Conservation (phyloP, 176 grass and related monocot species). For the Bromus sterilis region DNA sequence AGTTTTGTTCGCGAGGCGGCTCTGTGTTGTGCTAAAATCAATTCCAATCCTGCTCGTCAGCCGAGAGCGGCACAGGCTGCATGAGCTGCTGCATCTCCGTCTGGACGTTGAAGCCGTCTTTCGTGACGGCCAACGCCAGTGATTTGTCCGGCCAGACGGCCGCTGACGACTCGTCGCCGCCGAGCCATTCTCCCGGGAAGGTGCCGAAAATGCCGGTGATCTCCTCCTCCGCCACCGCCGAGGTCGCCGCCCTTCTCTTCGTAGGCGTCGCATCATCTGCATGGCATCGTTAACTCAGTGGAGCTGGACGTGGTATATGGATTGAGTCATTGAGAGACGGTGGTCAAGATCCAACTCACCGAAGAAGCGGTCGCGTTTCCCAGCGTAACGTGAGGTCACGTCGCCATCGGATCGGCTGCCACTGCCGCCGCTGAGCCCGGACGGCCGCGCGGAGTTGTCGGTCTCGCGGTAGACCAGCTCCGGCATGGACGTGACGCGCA, state of each 20-base stretch:
- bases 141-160: neutral
- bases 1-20: neutral
- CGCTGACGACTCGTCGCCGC: neutral
- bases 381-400: neutral
- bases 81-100: conserved; percentile 18
- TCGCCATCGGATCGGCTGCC: neutral
- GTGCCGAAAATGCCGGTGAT: neutral
- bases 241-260: neutral
- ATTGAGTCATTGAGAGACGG: neutral
- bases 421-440: neutral
- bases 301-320: neutral
- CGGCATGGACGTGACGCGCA: neutral
- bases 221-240: neutral
- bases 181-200: no score
- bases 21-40: neutral
- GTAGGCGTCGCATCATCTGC: neutral
- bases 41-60: neutral
- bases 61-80: neutral
- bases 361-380: neutral
- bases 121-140: conserved; percentile 10
- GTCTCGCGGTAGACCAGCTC: neutral
- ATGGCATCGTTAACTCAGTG: neutral
- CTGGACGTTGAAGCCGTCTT: conserved; percentile 12
- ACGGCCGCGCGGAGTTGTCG: neutral
- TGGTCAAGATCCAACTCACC: neutral